phyloP scores from a whole-genome alignment of 1,284 basidiomycete genomes.

The Cutaneotrichosporon cutaneum region DNA sequence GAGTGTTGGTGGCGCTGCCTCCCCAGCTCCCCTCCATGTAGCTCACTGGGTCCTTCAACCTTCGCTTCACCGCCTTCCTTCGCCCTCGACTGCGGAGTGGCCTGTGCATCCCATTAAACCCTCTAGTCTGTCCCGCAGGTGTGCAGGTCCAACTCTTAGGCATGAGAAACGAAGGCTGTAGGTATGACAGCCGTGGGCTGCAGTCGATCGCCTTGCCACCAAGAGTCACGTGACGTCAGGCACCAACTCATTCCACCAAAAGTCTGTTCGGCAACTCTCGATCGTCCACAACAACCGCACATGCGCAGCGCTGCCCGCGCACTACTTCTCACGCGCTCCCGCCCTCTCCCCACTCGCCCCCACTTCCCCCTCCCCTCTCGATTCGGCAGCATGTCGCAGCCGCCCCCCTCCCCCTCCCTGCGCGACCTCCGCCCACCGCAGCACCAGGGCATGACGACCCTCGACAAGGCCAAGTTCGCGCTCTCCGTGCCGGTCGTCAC shows the following conservation, averaged over 20 bases:
- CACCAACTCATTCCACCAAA: neutral
- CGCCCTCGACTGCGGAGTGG: too few species aligned
- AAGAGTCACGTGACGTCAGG: neutral
- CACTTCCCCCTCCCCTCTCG: neutral
- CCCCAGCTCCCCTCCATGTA: too few species aligned
- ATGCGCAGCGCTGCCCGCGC: neutral
- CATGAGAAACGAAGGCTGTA: too few species aligned
- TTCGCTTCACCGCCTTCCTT: too few species aligned
- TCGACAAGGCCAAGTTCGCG: constrained; percentile 67
- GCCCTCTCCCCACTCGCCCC: neutral
- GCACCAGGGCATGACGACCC: constrained; percentile 44
- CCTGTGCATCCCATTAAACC: too few species aligned
- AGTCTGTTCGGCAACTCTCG: neutral
- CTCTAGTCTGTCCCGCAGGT: too few species aligned
- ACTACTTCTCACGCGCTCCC: neutral
- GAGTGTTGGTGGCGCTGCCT: too few species aligned
- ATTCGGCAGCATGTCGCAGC: neutral
- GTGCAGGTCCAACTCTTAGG: too few species aligned
- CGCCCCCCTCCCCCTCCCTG: constrained; percentile 4
- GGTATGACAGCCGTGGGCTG: too few species aligned
- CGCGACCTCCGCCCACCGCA: constrained; percentile 38
- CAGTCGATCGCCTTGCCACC: neutral
- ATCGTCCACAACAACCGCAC: neutral
- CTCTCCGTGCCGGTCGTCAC: constrained; percentile 67
- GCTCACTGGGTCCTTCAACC: too few species aligned